Evolutionary conservation across 2,329 filamentous ascomycete genomes (phyloP), one percentile per base, ranked within the genome.

Genomic region (Cercospora janseana): DNA sequence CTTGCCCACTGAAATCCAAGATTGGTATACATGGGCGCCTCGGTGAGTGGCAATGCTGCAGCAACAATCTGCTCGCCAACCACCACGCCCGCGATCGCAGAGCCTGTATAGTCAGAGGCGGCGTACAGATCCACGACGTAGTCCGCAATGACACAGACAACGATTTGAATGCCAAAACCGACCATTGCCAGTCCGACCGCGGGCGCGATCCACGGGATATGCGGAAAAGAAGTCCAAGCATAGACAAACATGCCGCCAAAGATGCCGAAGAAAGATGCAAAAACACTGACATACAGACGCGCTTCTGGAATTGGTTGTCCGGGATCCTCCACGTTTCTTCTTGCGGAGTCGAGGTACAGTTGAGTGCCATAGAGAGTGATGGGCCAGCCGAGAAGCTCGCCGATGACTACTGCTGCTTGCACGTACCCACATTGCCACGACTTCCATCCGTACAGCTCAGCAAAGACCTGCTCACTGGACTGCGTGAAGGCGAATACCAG

Each of bases 51-150:
- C 47, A 79, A 56, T 34, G 77, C 73, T 0, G 69, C 76, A 2
- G 74, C 72, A 32, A 75, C 70, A 3, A 72, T 55, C 48, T 79
- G 78, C 61, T 79, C 77, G 3, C 73, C 69, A 31, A 76, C 69
- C 0, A 71, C 74, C 3, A 76, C 69, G 0, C 73, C 75, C 3
- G 73, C 75, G 20, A 78, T 69, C 0, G 75, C 75, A 27, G 72
- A 76, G 1, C 70, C 76, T 3, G 75, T 74, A 52, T 76, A 78
- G 42, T 71, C 72, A 6, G 62, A 65, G 2, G 55, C 59, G 2
- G 70, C 68, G 52, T 79, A 79, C 2, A 72, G 68, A 58, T 79
- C 77, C 2, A 74, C 69, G 10, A 79, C 64, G 44, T 79, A 80
- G 49, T 73, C 72, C 13, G 72, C 70, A 12, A 76, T 70, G 0